Base-by-base conservation (phyloP, 73 alveolate species). In the Paramecium octaurelia region DNA sequence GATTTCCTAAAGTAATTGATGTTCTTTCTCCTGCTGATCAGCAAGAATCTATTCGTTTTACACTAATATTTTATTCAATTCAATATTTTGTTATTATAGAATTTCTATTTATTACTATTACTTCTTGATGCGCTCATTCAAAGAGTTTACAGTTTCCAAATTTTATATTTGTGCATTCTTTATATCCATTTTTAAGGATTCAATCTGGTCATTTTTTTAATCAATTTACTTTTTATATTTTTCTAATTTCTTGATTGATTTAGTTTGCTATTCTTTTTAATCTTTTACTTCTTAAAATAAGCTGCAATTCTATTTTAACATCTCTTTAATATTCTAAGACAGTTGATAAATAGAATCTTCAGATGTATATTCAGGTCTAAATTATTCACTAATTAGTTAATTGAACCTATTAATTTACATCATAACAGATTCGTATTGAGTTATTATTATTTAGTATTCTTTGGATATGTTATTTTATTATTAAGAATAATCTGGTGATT, bases 391-490 rank as follows among this genome's bases (percentile, higher is more conserved):
- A 14, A 73, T 20, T n/a, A 36, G 87, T 20, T 27, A 23, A 73
- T 73, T 73, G 20, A 73, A 8, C n/a, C 64, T 36, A 36, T 73
- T 34, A 20, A 73, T 40, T 21, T 36, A 35, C 31, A 40, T 73
- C 87, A 73, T 73, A 29, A 34, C 57, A n/a, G 57, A 36, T 73
- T 73, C 87, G 36, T 73, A 73, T 36, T 31, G 3, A 2, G 64
- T 40, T 3, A 42, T 68, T 75, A 75, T 18, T 18, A 36, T 75
- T 75, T 75, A 75, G 16, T 73, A 73, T 73, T 75, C 88, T 75
- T 21, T 75, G 7, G 20, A 42, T 38, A 75, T 20, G 16, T 75
- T 75, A 2, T 36, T 21, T 9, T 38, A 10, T 42, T 42, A 38
- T 16, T 29, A 23, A n/a, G 35, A 42, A 38, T 29, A 0, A 11